phyloP scores from a whole-genome alignment of 345 rosid species.

The Gossypium anomalum region DNA sequence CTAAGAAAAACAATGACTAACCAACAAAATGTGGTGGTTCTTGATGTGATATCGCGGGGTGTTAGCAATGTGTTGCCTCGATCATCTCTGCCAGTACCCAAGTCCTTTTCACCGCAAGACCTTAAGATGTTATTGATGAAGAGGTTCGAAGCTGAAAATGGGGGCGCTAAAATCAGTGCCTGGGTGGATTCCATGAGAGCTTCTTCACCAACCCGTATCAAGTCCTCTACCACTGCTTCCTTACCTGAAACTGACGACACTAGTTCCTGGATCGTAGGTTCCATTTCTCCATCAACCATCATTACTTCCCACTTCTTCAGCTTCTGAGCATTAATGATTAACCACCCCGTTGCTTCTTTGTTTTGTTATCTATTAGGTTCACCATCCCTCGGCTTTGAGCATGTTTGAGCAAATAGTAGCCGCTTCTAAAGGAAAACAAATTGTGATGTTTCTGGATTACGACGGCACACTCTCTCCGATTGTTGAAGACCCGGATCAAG shows the following conservation, averaged over 20 bases:
- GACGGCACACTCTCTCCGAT: slow-evolving; percentile 97
- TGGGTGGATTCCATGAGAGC: slow-evolving; percentile 87
- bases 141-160: slow-evolving; percentile 44
- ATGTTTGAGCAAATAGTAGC: slow-evolving; percentile 64
- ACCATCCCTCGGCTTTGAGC: slow-evolving; percentile 77
- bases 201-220: slow-evolving; percentile 75
- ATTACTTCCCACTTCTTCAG: not conserved
- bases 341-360: not conserved
- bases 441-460: slow-evolving; percentile 93
- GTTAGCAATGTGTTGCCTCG: slow-evolving; percentile 37
- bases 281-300: not conserved
- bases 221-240: slow-evolving; percentile 37
- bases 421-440: slow-evolving; percentile 65
- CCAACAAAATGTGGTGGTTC: slow-evolving; percentile 62
- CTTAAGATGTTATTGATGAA: slow-evolving; percentile 35
- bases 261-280: slow-evolving; percentile 65
- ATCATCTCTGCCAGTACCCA: slow-evolving; percentile 29
- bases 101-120: slow-evolving; percentile 30
- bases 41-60: slow-evolving; percentile 43
- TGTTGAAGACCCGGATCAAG: slow-evolving; percentile 92
- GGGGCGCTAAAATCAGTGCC: slow-evolving; percentile 35
- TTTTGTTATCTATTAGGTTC: slow-evolving; percentile 33
- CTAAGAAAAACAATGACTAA: slow-evolving; percentile 45
- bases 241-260: slow-evolving; percentile 30
- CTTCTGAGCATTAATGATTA: not conserved